phyloP scores from a whole-genome alignment of 2,329 filamentous ascomycete species.

The Diaporthe eres region DNA sequence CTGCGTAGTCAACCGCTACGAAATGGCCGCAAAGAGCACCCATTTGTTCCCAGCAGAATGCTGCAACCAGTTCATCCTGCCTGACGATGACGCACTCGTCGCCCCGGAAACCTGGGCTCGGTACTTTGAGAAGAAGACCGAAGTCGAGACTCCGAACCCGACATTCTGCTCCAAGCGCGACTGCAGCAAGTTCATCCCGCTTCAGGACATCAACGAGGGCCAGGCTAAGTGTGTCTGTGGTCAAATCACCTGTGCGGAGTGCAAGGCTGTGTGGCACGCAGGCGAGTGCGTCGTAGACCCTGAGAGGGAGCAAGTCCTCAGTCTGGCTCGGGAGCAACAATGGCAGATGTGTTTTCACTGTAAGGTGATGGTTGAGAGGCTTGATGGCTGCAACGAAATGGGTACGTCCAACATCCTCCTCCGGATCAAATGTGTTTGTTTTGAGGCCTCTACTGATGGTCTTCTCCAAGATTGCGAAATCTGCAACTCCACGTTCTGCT shows the following conservation, averaged over 20 bases:
- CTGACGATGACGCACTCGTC: slow-evolving; percentile 50
- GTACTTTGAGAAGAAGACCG: slow-evolving; percentile 61
- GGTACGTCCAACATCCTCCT: slow-evolving; percentile 53
- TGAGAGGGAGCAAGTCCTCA: slow-evolving; percentile 55
- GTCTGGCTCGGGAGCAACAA: slow-evolving; percentile 55
- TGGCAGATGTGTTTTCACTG: slow-evolving; percentile 69
- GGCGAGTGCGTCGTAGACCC: slow-evolving; percentile 64
- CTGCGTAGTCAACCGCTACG: not conserved
- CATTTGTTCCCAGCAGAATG: slow-evolving; percentile 8
- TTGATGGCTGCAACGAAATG: slow-evolving; percentile 68
- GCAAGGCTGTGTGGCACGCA: slow-evolving; percentile 61
- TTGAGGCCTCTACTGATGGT: not conserved
- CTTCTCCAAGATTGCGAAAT: not conserved
- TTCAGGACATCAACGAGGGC: slow-evolving; percentile 48
- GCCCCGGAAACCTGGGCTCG: slow-evolving; percentile 48
- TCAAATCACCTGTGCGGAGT: slow-evolving; percentile 62
- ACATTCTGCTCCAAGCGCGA: slow-evolving; percentile 63
- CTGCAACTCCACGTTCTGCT: not conserved
- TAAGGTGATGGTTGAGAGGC: slow-evolving; percentile 62
- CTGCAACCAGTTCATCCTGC: not conserved
- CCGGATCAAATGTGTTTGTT: too few species aligned
- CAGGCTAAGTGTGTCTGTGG: slow-evolving; percentile 61
- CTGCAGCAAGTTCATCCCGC: slow-evolving; percentile 64
- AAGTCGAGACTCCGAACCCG: slow-evolving; percentile 61
- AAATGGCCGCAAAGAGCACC: not conserved